A percentile compares a stretch with the other conserved stretches of the same genome.
phyloP scores from a whole-genome alignment of 768 basidiomycete species.

The Boletus sp. region DNA sequence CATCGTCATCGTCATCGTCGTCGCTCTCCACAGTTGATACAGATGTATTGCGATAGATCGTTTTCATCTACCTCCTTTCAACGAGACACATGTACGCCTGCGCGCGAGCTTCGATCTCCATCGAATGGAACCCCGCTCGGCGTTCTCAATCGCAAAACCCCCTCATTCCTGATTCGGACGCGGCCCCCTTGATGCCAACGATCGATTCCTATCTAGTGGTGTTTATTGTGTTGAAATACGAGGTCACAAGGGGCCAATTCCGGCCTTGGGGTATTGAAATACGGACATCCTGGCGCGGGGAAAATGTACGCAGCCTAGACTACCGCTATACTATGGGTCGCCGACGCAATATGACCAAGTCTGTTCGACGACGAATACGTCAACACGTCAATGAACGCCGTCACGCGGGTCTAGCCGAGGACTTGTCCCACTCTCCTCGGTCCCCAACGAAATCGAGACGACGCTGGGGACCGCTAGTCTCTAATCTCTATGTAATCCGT shows the following conservation, averaged over 20 bases:
- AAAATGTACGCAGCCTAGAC: not conserved
- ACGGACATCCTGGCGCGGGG: not conserved
- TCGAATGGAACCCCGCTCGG: not conserved
- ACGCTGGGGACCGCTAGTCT: no score
- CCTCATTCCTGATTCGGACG: constrained; percentile 1
- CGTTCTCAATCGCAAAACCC: constrained; percentile 12
- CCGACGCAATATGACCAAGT: no score
- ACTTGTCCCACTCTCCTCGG: not conserved
- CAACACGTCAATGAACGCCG: not conserved
- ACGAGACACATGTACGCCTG: not conserved
- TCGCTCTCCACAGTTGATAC: not conserved
- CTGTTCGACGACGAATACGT: not conserved
- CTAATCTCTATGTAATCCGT: no score
- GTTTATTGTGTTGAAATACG: not conserved
- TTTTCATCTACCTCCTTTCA: not conserved
- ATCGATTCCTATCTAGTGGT: not conserved
- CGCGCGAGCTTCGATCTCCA: not conserved
- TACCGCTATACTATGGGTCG: no score
- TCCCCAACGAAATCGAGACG: not conserved
- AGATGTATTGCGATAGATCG: not conserved
- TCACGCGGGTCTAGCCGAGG: not conserved
- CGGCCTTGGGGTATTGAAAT: not conserved
- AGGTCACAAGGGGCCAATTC: not conserved
- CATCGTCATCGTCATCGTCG: not conserved
- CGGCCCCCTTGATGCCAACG: not conserved